These are phyloP conservation scores for Elaeagnus macrophylla DNA, from an alignment of 306 rosid genomes.

Conservation along the genomic window DNA sequence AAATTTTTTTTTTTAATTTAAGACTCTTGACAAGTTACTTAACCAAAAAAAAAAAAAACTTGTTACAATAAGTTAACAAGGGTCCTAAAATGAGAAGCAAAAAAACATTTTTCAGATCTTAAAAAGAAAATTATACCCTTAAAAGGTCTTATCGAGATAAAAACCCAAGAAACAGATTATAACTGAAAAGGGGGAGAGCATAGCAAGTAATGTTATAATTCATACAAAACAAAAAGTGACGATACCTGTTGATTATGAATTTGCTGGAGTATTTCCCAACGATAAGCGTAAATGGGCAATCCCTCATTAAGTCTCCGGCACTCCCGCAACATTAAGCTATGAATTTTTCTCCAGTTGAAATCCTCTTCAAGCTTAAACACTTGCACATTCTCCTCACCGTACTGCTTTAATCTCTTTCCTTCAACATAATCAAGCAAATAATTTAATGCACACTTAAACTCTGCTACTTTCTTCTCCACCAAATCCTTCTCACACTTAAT, in stretches of 20 bases:
- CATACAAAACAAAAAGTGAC: not conserved
- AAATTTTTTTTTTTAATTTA: too few relatives aligned
- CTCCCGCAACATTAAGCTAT: conserved; percentile 49
- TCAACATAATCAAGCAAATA: conserved; percentile 43
- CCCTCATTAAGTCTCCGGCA: conserved; percentile 65
- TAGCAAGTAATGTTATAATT: not conserved
- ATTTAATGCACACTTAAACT: conserved; percentile 60
- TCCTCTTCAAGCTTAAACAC: conserved; percentile 33
- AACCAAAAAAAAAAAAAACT: too few relatives aligned
- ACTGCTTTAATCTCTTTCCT: conserved; percentile 17
- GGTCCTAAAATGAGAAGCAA: too few relatives aligned
- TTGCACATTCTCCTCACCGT: conserved; percentile 14
- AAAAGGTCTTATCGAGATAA: too few relatives aligned
- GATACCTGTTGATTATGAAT: conserved; percentile 62
- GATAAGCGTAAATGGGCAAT: conserved; percentile 71
- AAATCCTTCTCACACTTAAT: conserved; percentile 29
- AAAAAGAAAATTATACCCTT: too few relatives aligned
- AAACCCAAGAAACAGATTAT: too few relatives aligned
- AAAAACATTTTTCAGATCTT: too few relatives aligned
- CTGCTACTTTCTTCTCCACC: conserved; percentile 40
- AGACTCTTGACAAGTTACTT: too few relatives aligned
- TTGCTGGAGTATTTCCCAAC: conserved; percentile 52
- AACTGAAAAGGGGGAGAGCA: not conserved
- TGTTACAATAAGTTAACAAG: too few relatives aligned
- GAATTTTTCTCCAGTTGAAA: conserved; percentile 42